A percentile compares a stretch with the other conserved stretches of the same genome.
These are phyloP conservation scores for Fusarium sp. DNA, from an alignment of 2,329 filamentous ascomycete species.

Conservation along the genomic window DNA sequence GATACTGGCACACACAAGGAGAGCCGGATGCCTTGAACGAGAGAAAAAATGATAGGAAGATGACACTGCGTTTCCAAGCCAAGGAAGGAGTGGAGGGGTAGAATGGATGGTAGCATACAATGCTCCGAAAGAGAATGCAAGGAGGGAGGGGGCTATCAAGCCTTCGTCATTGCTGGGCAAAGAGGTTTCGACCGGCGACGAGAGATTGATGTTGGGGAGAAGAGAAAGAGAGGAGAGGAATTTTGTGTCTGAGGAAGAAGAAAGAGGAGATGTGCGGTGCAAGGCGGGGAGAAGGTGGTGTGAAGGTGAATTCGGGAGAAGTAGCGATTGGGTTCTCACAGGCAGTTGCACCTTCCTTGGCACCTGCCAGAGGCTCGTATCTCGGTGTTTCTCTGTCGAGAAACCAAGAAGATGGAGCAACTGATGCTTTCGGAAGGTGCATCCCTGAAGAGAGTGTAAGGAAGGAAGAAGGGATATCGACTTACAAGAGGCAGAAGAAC, in stretches of 20 bases:
- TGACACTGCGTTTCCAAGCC: conserved; percentile 17
- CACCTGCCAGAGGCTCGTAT: background rate
- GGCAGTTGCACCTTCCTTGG: conserved; percentile 17
- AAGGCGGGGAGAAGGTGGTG: conserved; percentile 2
- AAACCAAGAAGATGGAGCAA: background rate
- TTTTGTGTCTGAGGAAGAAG: background rate
- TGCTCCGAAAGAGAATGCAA: conserved; percentile 19
- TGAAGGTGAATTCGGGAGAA: conserved; percentile 1
- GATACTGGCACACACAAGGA: conserved; percentile 25
- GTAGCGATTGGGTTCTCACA: conserved; percentile 2
- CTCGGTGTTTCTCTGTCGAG: background rate
- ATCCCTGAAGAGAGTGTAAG: background rate
- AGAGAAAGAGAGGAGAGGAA: conserved; percentile 8
- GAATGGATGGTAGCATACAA: conserved; percentile 11
- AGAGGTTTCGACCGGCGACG: conserved; percentile 4
- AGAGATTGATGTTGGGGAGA: conserved; percentile 10
- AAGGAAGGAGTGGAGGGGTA: conserved; percentile 8
- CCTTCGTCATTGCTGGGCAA: conserved; percentile 19
- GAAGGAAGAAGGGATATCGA: background rate
- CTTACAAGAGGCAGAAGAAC: conserved; percentile 5
- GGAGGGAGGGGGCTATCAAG: conserved; percentile 28
- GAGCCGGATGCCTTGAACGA: conserved; percentile 3
- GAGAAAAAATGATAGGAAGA: background rate
- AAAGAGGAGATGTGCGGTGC: conserved; percentile 4
- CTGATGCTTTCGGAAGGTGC: background rate